These are phyloP conservation scores for Nicotiana undulata DNA, from an alignment of 257 asterid genomes.

Conservation along the genomic window DNA sequence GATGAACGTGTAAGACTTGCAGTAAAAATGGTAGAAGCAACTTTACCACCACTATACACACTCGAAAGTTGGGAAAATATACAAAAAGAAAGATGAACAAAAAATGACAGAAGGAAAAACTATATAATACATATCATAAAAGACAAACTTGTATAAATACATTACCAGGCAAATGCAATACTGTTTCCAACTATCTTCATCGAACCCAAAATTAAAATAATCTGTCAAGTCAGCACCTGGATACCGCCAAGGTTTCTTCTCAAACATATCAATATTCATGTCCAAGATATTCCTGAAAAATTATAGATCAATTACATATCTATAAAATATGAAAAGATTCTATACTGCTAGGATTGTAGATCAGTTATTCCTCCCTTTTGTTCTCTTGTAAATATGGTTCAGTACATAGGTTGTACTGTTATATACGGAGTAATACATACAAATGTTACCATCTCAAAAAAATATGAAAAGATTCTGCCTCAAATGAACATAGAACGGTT, in stretches of 20 bases:
- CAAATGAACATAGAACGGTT: not conserved
- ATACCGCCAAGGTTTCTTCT: conserved; percentile 33
- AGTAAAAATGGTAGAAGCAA: not conserved
- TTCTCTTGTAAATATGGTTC: no score
- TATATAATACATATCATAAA: not conserved
- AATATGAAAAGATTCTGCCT: not conserved
- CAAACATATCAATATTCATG: conserved; percentile 24
- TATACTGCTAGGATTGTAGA: no score
- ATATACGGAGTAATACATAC: no score
- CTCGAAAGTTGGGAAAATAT: not conserved
- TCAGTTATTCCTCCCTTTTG: no score
- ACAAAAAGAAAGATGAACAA: not conserved
- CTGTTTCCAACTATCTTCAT: conserved; percentile 36
- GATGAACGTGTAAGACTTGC: not conserved
- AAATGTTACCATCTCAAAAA: no score
- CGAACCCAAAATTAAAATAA: conserved; percentile 38
- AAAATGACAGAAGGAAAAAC: not conserved
- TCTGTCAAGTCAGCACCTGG: conserved; percentile 30
- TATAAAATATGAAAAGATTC: not conserved
- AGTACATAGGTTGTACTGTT: no score
- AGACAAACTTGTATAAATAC: not conserved
- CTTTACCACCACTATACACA: not conserved
- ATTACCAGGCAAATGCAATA: conserved; percentile 29
- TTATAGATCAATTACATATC: not conserved
- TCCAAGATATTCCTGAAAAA: conserved; percentile 31